phyloP scores from a whole-genome alignment of 768 basidiomycete genomes.

The Pisolithus sp. region DNA sequence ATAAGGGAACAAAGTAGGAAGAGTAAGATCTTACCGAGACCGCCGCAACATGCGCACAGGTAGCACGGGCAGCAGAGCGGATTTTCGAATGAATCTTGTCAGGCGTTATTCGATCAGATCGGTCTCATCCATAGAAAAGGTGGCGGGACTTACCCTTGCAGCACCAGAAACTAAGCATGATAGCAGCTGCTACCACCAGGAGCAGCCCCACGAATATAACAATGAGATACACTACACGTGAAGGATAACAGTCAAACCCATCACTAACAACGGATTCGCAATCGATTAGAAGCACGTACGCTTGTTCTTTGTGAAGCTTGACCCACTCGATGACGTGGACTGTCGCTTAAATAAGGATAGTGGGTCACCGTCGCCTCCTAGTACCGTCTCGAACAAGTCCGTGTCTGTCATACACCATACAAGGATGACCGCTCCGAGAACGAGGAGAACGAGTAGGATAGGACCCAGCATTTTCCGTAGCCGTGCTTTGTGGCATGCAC shows the following conservation, averaged over 20 bases:
- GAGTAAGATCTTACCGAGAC: slow-evolving; percentile 42
- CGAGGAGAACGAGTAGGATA: slow-evolving; percentile 26
- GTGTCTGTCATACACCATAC: slow-evolving; percentile 27
- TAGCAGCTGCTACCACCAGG: slow-evolving; percentile 44
- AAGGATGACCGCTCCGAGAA: slow-evolving; percentile 24
- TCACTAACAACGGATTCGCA: background rate
- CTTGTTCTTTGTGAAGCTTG: slow-evolving; percentile 37
- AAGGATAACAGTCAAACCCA: background rate
- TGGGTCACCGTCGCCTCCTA: slow-evolving; percentile 25
- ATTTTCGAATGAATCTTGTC: slow-evolving; percentile 49
- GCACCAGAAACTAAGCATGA: slow-evolving; percentile 63
- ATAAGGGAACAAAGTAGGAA: slow-evolving; percentile 1
- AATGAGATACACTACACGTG: slow-evolving; percentile 49
- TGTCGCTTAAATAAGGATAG: slow-evolving; percentile 22
- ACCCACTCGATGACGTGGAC: slow-evolving; percentile 10
- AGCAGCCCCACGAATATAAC: slow-evolving; percentile 59
- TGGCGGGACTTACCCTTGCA: slow-evolving; percentile 41
- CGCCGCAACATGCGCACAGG: slow-evolving; percentile 66
- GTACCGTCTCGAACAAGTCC: slow-evolving; percentile 17
- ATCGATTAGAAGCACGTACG: slow-evolving; percentile 24
- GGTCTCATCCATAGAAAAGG: background rate
- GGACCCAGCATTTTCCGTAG: slow-evolving; percentile 32
- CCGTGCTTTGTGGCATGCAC: slow-evolving; percentile 26
- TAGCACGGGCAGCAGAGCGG: slow-evolving; percentile 68
- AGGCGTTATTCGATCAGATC: background rate